phyloP scores from a whole-genome alignment of 2,329 filamentous ascomycete species.

The Colletotrichum tamarilloi region DNA sequence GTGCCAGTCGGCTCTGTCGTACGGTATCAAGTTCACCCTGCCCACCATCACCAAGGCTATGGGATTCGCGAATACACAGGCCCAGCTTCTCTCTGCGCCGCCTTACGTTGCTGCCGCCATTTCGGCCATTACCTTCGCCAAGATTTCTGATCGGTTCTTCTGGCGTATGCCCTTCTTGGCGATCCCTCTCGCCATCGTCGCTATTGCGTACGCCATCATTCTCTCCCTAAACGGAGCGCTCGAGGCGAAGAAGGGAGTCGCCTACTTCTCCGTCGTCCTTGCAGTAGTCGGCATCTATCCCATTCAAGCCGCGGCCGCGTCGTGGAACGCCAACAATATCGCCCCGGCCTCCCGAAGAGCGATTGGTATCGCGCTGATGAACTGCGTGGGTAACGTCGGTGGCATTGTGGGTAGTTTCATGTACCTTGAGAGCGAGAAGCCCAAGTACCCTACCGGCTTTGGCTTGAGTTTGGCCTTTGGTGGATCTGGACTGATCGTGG shows the following conservation, averaged over 20 bases:
- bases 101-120: conserved; percentile 40
- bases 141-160: conserved; percentile 72
- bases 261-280: conserved; percentile 35
- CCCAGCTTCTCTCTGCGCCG: conserved; percentile 43
- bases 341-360: conserved; percentile 40
- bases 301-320: conserved; percentile 31
- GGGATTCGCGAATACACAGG: conserved; percentile 45
- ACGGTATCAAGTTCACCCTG: conserved; percentile 50
- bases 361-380: conserved; percentile 44
- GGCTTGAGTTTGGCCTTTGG: conserved; percentile 47
- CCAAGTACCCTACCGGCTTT: conserved; percentile 61
- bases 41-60: conserved; percentile 49
- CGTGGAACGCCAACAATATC: conserved; percentile 40
- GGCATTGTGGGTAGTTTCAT: conserved; percentile 45
- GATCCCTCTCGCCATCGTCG: conserved; percentile 31
- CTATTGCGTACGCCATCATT: conserved; percentile 32
- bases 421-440: conserved; percentile 44
- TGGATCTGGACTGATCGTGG: conserved; percentile 41
- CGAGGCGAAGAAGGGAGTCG: conserved; percentile 15
- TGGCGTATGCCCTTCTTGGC: conserved; percentile 63
- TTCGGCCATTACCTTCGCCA: conserved; percentile 73
- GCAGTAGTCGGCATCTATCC: conserved; percentile 36
- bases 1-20: conserved; percentile 45
- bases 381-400: conserved; percentile 43
- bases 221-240: conserved; percentile 25